These are phyloP conservation scores for Yamadazyma tumulicola DNA, from an alignment of 805 yeast genomes.

Conservation along the genomic window DNA sequence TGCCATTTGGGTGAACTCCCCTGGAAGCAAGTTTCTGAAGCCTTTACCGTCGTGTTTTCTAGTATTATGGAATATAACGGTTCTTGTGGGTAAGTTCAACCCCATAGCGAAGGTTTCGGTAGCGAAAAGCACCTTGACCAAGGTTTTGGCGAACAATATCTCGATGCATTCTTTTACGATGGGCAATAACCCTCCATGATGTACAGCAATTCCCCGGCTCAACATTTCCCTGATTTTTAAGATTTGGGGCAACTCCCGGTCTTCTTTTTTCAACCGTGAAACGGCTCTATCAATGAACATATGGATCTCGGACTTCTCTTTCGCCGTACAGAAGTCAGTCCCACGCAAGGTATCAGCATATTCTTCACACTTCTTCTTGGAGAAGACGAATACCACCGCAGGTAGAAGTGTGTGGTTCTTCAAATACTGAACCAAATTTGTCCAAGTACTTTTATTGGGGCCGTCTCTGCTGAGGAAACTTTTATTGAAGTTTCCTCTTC, in stretches of 20 bases:
- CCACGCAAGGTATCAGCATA: constrained; percentile 77
- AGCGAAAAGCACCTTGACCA: constrained; percentile 89
- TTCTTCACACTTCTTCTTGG: constrained; percentile 90
- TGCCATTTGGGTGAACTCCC: constrained; percentile 98
- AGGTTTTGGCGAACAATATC: constrained; percentile 79
- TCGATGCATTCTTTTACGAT: constrained; percentile 93
- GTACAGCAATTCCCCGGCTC: constrained; percentile 91
- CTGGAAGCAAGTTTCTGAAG: constrained; percentile 81
- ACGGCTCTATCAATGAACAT: constrained; percentile 92
- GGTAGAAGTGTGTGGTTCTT: constrained; percentile 73
- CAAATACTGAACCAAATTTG: constrained; percentile 65
- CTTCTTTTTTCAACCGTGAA: constrained; percentile 83
- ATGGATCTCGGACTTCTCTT: constrained; percentile 85
- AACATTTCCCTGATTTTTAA: constrained; percentile 75
- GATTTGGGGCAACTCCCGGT: constrained; percentile 90
- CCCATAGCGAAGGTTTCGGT: constrained; percentile 99
- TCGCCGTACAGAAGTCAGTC: constrained; percentile 76
- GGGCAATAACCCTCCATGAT: constrained; percentile 91
- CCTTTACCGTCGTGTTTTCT: constrained; percentile 88
- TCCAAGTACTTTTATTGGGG: constrained; percentile 80
- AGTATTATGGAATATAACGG: constrained; percentile 84
- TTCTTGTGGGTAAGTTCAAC: constrained; percentile 90
- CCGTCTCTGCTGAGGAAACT: constrained; percentile 42
- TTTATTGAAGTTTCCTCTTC: constrained; percentile 19
- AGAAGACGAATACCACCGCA: constrained; percentile 89